Base-by-base conservation (phyloP, 495 filamentous ascomycete species). In the Acidiella bohemica region DNA sequence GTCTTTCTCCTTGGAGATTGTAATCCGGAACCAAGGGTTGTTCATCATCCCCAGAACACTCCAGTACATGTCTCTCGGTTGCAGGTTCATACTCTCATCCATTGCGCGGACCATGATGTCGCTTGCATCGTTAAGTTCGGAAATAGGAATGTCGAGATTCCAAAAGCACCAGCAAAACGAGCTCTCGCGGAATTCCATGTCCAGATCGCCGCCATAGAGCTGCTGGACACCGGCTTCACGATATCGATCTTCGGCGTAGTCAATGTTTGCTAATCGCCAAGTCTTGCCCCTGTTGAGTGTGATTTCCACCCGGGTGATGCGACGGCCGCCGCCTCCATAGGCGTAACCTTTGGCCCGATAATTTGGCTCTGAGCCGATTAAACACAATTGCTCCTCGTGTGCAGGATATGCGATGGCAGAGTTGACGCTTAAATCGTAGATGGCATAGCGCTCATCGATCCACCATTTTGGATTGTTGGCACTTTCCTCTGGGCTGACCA, bases 21-120 rank as follows among this genome's bases (percentile, higher is more conserved):
- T 70, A 5, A 96, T 68, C 12, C 88, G 68, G 58, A 78, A 96
- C 88, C 88, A 96, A 5, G 86, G 80, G 53, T 93, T 95, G 56
- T 96, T 93, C 88, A 96, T 96, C 88, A 96, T 96, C 0, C 88
- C 88, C 29, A 95, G 62, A 13, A 94, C 87, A 41, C 73, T 82
- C 88, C 88, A 96, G 60, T 96, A 96, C 81, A 93, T 93, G 50
- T 96, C 88, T 43, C 81, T 67, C 5, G 88, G 87, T 54, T 93
- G 86, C 0, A 84, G 64, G 51, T 77, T 81, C 74, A 96, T 75
- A 22, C 79, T 73, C 33, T 96, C 88, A 53, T 96, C 88, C 83
- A 93, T 93, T 3, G 82, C 81, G 33, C 88, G 68, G 6, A 94
- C 79, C 33, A 93, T 64, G 12, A 95, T 72, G 44, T 88, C 86